phyloP scores from a whole-genome alignment of 495 filamentous ascomycete species.

The Diplogelasinospora grovesii region DNA sequence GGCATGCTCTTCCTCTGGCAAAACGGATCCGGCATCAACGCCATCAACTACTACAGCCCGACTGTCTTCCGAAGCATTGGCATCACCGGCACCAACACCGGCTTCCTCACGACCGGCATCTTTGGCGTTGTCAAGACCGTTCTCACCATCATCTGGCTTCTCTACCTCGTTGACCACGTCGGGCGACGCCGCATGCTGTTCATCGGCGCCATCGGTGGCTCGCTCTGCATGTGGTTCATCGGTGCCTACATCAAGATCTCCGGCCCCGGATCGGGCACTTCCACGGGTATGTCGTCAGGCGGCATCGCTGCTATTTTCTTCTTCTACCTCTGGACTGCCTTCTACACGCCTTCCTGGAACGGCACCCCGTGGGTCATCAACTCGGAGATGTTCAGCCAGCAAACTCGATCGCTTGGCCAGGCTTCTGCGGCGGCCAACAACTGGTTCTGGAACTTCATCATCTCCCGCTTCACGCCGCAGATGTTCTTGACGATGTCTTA shows the following conservation, averaged over 20 bases:
- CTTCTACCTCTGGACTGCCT: slow-evolving; percentile 75
- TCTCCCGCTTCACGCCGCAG: slow-evolving; percentile 66
- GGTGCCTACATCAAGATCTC: slow-evolving; percentile 49
- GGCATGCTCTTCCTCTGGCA: slow-evolving; percentile 61
- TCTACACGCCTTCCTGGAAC: slow-evolving; percentile 73
- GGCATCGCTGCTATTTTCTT: slow-evolving; percentile 69
- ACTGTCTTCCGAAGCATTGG: slow-evolving; percentile 56
- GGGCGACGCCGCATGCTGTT: slow-evolving; percentile 50
- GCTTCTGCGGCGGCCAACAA: slow-evolving; percentile 62
- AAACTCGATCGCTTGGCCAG: slow-evolving; percentile 59
- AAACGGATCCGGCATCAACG: slow-evolving; percentile 60
- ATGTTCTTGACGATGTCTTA: slow-evolving; percentile 67
- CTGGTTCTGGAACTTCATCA: slow-evolving; percentile 73
- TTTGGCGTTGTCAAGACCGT: slow-evolving; percentile 51
- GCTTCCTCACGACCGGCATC: slow-evolving; percentile 46
- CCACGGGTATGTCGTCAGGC: slow-evolving; percentile 37
- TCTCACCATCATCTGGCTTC: slow-evolving; percentile 53
- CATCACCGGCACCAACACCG: slow-evolving; percentile 42
- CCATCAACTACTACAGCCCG: slow-evolving; percentile 60
- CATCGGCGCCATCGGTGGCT: slow-evolving; percentile 47
- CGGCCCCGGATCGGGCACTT: slow-evolving; percentile 37
- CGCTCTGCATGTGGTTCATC: slow-evolving; percentile 52
- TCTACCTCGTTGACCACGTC: slow-evolving; percentile 47
- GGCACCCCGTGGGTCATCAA: slow-evolving; percentile 63
- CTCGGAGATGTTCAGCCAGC: slow-evolving; percentile 57